Percentiles rank a stretch among this genome's conserved stretches.
Evolutionary conservation across 805 yeast species (phyloP).

Genomic region (Candida pini): DNA sequence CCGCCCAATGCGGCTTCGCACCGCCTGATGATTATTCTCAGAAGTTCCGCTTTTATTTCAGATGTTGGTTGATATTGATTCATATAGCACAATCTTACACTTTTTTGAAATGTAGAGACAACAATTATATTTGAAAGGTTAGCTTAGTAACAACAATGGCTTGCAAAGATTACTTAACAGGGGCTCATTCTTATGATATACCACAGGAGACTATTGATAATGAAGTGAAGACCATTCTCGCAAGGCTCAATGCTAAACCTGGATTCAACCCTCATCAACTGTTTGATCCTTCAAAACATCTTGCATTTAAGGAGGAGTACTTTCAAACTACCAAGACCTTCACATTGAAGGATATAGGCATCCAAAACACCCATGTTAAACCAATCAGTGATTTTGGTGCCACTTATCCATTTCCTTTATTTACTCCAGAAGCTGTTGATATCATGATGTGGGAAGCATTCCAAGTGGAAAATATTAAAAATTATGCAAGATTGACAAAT

Average conservation of each 20-base stretch:
- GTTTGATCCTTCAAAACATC: slow-evolving; percentile 35
- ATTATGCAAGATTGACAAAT: slow-evolving; percentile 37
- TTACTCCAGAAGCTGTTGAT: slow-evolving; percentile 51
- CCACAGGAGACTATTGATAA: slow-evolving; percentile 24
- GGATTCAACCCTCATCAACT: slow-evolving; percentile 15
- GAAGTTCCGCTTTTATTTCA: too few relatives aligned
- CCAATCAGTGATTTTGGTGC: slow-evolving; percentile 36
- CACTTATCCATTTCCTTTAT: slow-evolving; percentile 52
- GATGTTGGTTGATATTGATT: too few relatives aligned
- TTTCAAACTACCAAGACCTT: slow-evolving; percentile 32
- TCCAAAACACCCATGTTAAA: slow-evolving; percentile 30
- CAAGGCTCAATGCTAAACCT: slow-evolving; percentile 9
- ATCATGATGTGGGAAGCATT: slow-evolving; percentile 52
- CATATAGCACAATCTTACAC: too few relatives aligned
- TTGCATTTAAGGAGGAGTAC: slow-evolving; percentile 33
- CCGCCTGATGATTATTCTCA: too few relatives aligned
- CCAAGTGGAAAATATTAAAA: slow-evolving; percentile 34
- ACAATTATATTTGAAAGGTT: too few relatives aligned
- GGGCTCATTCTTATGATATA: slow-evolving; percentile 19
- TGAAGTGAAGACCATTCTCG: slow-evolving; percentile 17
- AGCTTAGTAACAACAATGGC: slow-evolving; percentile 8
- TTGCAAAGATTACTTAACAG: slow-evolving; percentile 17
- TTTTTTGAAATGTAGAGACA: too few relatives aligned
- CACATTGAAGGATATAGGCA: slow-evolving; percentile 33
- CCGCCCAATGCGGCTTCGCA: too few relatives aligned